Evolutionary conservation across 2,329 filamentous ascomycete species (phyloP).

Genomic region (Colletotrichum siamense): DNA sequence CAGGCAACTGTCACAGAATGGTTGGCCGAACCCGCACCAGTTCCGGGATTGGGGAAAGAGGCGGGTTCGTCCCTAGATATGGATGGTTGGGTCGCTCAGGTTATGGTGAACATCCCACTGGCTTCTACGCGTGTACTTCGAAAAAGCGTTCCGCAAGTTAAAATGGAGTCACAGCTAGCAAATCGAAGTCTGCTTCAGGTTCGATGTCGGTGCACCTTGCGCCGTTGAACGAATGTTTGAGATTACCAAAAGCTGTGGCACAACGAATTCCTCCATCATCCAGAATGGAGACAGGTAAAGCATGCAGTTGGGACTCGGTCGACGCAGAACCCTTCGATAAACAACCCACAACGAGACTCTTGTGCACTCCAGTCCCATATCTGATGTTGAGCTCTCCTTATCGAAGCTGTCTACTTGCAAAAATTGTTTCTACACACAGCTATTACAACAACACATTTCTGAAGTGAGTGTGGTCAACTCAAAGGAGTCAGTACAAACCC

Average conservation of each 20-base stretch:
- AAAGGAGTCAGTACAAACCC: not conserved
- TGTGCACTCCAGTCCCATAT: not conserved
- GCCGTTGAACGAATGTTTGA: not conserved
- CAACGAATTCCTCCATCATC: not conserved
- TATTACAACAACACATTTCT: not conserved
- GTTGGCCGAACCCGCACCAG: not conserved
- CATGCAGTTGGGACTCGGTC: not conserved
- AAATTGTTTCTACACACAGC: not conserved
- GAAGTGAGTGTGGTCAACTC: not conserved
- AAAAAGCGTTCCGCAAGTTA: not conserved
- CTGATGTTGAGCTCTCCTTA: not conserved
- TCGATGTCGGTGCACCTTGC: not conserved
- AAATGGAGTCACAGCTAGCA: rapidly evolving
- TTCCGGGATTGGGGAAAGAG: not conserved
- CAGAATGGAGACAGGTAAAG: not conserved
- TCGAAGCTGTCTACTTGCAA: not conserved
- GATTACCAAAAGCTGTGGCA: not conserved
- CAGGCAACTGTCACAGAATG: not conserved
- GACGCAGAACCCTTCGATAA: not conserved
- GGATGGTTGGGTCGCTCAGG: not conserved
- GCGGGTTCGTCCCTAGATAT: not conserved
- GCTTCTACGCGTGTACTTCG: not conserved
- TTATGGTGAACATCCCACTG: not conserved
- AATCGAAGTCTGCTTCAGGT: not conserved
- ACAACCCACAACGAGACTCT: not conserved